Evolutionary conservation across 208 protist genomes (phyloP), one percentile per base, ranked within the genome.

Genomic region (Trypanosomatidae sp.): DNA sequence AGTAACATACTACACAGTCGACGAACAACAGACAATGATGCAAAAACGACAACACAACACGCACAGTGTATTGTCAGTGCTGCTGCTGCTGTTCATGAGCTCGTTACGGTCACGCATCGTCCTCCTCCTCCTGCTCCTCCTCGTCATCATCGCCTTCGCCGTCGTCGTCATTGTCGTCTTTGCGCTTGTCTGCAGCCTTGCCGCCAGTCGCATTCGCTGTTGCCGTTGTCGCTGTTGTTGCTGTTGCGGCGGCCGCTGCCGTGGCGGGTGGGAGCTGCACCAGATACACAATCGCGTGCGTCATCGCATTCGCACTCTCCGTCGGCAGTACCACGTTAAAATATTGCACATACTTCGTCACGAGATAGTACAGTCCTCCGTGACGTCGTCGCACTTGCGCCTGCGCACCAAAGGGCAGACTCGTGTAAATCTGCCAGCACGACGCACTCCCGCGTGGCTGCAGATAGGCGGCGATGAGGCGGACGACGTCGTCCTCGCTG

Each of bases 321-420:
- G 54, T 61, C 35, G 58, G 53, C n/a, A 94, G 48, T 6, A 94
- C 78, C n/a, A 91, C 45, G 39, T 65, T 75, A 50, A 94, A 94
- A 54, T 85, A 86, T 43, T 80, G 61, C 2, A 80, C 77, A 28
- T 78, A 78, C 44, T 69, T 70, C 33, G 55, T 49, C 13, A 85
- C 56, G 41, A 91, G 68, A 59, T 82, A 77, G 63, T 79, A 91
- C 18, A 89, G 41, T 20, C 76, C 75, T 22, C 80, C 78, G 49
- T 89, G 69, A 13, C 70, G 64, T 52, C 79, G 82, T 16, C 65
- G 56, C 19, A 94, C 44, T 2, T 61, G 49, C 13, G 88, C 76
- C 41, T 84, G 78, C n/a, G 86, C 86, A 1, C 81, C 81, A 32
- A 66, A 61, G 24, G 86, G 81, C 0, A 89, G 28, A 48, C 88